Percentiles rank a stretch among this genome's conserved stretches.
phyloP scores from a whole-genome alignment of 1,139 yeast genomes.

The Eremothecium sinecaudum region DNA sequence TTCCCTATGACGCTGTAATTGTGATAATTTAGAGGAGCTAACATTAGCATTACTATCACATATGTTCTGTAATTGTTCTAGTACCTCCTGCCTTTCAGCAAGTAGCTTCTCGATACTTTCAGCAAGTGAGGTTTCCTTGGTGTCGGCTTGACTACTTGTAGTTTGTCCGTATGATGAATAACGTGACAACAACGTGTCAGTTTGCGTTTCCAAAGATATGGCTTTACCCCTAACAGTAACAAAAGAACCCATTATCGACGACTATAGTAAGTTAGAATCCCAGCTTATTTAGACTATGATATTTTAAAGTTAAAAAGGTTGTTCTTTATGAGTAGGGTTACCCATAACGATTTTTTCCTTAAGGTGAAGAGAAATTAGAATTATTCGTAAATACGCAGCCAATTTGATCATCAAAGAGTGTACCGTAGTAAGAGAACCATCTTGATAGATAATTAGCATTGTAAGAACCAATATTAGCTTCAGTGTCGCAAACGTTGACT shows the following conservation, averaged over 20 bases:
- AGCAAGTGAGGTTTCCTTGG: slow-evolving; percentile 40
- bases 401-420: slow-evolving; percentile 7
- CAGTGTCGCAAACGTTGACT: slow-evolving; percentile 27
- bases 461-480: slow-evolving; percentile 19
- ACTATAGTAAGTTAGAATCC: too few species aligned
- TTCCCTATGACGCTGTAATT: slow-evolving; percentile 75
- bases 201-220: slow-evolving; percentile 47
- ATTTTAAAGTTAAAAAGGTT: too few species aligned
- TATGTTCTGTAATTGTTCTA: slow-evolving; percentile 33
- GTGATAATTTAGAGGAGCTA: slow-evolving; percentile 69
- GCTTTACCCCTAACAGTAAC: slow-evolving; percentile 47
- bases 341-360: too few species aligned
- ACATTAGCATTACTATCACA: slow-evolving; percentile 53
- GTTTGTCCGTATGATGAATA: slow-evolving; percentile 47
- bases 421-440: slow-evolving; percentile 22
- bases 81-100: slow-evolving; percentile 34
- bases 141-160: slow-evolving; percentile 39
- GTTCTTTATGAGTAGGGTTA: too few species aligned
- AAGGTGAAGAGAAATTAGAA: too few species aligned
- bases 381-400: too few species aligned
- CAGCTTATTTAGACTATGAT: too few species aligned
- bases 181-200: slow-evolving; percentile 41
- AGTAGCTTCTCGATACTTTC: slow-evolving; percentile 37
- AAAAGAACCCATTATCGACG: slow-evolving; percentile 32
- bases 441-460: slow-evolving; percentile 15